A percentile compares a stretch with the other conserved stretches of the same genome.
Evolutionary conservation across 495 filamentous ascomycete genomes (phyloP).

Genomic region (Aspergillus heteromorphus): DNA sequence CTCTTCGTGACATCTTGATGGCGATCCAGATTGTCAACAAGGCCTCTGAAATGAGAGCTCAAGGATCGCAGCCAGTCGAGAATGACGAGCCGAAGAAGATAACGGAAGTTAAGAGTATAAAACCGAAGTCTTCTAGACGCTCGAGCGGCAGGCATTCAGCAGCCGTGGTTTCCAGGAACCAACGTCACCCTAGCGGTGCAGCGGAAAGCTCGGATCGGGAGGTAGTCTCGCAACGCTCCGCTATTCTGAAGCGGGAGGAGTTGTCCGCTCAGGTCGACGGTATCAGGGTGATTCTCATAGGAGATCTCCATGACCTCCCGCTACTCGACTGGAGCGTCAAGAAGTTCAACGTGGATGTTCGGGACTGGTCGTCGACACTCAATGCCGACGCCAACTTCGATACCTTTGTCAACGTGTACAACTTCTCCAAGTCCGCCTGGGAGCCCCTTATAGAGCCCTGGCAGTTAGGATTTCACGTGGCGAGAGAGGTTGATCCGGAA

Average conservation of each 20-base stretch:
- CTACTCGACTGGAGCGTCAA: constrained; percentile 93
- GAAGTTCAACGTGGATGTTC: constrained; percentile 73
- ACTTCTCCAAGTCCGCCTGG: constrained; percentile 98
- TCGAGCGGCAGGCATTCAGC: constrained; percentile 61
- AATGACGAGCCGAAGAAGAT: constrained; percentile 57
- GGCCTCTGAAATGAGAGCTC: constrained; percentile 76
- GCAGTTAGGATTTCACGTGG: constrained; percentile 86
- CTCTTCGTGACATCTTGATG: constrained; percentile 88
- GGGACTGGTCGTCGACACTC: constrained; percentile 85
- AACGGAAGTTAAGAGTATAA: constrained; percentile 54
- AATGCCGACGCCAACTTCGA: constrained; percentile 85
- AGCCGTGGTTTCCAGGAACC: constrained; percentile 42
- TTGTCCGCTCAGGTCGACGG: constrained; percentile 78
- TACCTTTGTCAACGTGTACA: constrained; percentile 93
- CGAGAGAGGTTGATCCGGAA: constrained; percentile 69
- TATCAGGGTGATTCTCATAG: constrained; percentile 89
- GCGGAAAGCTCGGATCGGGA: constrained; percentile 20
- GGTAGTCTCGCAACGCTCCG: constrained; percentile 36
- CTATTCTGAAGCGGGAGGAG: constrained; percentile 72
- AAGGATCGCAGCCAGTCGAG: constrained; percentile 38
- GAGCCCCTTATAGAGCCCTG: constrained; percentile 95
- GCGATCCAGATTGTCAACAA: constrained; percentile 90
- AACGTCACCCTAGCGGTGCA: constrained; percentile 33
- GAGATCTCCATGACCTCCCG: constrained; percentile 90
- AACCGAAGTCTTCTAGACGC: constrained; percentile 48